Base-by-base conservation (phyloP, 73 alveolate species). In the Symbiodinium natans region DNA sequence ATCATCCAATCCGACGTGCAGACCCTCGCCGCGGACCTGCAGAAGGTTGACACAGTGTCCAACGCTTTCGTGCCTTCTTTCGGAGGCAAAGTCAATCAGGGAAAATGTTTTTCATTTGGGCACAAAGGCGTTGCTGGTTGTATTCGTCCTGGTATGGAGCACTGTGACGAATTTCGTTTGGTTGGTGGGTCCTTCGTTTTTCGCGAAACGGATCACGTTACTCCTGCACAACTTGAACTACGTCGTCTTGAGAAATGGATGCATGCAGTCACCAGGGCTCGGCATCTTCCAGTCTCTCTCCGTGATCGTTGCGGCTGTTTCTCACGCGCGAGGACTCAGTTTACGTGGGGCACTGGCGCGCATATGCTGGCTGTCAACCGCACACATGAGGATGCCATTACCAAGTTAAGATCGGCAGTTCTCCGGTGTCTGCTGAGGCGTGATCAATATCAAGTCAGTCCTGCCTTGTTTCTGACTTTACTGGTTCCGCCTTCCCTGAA, bases 311-410 rank as follows among this genome's bases (percentile, higher is more conserved):
- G 85, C n/a, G 46, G n/a, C 2, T n/a, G 42, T 40, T 31, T 87
- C 27, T 2, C 36, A 0, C 36, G 85, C 34, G 33, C 93, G 6
- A 27, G 93, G 3, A 27, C 54, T 31, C 83, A 54, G n/a, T 87
- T 56, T 54, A 87, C 94, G 11, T 87, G 84, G 84, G 94, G 94
- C 13, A 59, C 63, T 11, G 94, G 85, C 83, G 19, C 73, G 15
- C 86, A 87, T 74, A 46, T 4, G 5, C 56, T 86, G 2, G 42
- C 84, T 23, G 15, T 8, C 3, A 29, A 33, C 27, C 42, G 31
- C 36, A 59, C 38, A 19, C 84, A 59, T 15, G 71, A 56, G 2
- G 85, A 10, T 38, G 75, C 2, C 3, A 7, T 59, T 41, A 59
- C 41, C 85, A 87, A 87, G 71, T 3, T 8, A 17, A 9, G 94